Evolutionary conservation across 2,329 filamentous ascomycete genomes (phyloP).

Genomic region (Didymella glomerata): DNA sequence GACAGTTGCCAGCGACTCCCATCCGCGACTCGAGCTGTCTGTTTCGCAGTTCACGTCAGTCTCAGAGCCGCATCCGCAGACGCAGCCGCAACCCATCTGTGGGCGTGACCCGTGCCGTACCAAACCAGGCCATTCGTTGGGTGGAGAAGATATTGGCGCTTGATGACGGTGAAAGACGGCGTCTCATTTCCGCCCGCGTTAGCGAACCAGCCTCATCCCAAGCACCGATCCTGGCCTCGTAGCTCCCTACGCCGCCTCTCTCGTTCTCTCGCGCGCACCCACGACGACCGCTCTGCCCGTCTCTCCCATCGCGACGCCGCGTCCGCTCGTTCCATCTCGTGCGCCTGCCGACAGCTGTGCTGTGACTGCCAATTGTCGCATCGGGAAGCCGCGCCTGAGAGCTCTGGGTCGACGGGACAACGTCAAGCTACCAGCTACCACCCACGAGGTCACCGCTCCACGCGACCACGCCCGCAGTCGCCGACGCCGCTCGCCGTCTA

Average conservation of each 20-base stretch:
- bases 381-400: slow-evolving; percentile 28
- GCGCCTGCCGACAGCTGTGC: slow-evolving; percentile 29
- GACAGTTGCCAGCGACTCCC: slow-evolving; percentile 16
- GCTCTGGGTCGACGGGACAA: slow-evolving; percentile 20
- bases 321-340: slow-evolving; percentile 40
- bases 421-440: slow-evolving; percentile 23
- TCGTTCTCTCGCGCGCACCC: slow-evolving; percentile 29
- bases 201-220: slow-evolving; percentile 49
- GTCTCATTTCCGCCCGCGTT: slow-evolving; percentile 50
- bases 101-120: slow-evolving; percentile 17
- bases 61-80: slow-evolving; percentile 22
- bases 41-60: slow-evolving; percentile 18
- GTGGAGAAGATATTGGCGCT: slow-evolving; percentile 33
- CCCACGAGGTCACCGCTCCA: slow-evolving; percentile 31
- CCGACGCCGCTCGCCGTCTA: slow-evolving; percentile 26
- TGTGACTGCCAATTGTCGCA: slow-evolving; percentile 33
- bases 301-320: slow-evolving; percentile 35
- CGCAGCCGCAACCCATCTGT: slow-evolving; percentile 22
- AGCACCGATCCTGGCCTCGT: slow-evolving; percentile 38
- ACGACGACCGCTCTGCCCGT: slow-evolving; percentile 25
- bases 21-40: slow-evolving; percentile 16
- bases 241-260: slow-evolving; percentile 38
- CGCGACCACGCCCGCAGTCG: slow-evolving; percentile 42
- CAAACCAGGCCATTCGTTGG: slow-evolving; percentile 25
- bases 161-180: slow-evolving; percentile 42